Conservation (phyloP, 805 yeast genomes). For the Priceomyces carsonii region DNA sequence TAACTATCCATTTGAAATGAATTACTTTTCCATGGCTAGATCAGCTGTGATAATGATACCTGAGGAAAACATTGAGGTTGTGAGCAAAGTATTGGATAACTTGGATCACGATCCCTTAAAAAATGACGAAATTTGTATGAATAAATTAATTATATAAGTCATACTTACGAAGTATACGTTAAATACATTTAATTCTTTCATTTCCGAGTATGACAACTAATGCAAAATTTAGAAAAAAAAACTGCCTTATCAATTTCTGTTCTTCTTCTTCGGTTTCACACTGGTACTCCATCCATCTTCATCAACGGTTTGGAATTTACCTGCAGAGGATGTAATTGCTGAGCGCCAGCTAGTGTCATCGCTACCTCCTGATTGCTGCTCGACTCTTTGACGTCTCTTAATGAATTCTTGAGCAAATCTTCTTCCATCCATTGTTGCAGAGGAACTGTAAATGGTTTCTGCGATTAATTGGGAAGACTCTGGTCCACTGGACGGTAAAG, state of each 20-base stretch:
- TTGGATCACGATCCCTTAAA: no score
- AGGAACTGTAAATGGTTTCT: conserved; percentile 86
- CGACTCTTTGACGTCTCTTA: conserved; percentile 74
- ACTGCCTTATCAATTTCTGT: conserved; percentile 22
- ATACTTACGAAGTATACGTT: no score
- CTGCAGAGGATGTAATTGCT: conserved; percentile 53
- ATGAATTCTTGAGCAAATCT: conserved; percentile 89
- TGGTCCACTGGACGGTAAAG: conserved; percentile 65
- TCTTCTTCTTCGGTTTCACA: conserved; percentile 40
- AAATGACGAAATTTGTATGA: no score
- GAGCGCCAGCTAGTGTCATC: conserved; percentile 67
- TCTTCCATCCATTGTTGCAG: conserved; percentile 91
- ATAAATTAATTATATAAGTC: no score
- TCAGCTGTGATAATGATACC: conserved; percentile 63
- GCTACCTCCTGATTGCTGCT: conserved; percentile 45
- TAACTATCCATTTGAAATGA: conserved; percentile 46
- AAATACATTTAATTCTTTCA: no score
- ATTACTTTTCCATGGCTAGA: conserved; percentile 60
- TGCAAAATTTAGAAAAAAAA: conserved; percentile 4
- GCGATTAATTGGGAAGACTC: conserved; percentile 86
- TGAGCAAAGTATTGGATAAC: conserved; percentile 22
- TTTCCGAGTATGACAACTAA: not conserved
- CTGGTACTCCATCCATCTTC: conserved; percentile 51
- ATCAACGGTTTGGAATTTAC: conserved; percentile 37
- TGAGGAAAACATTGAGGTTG: conserved; percentile 43